Base-by-base conservation (phyloP, 345 rosid genomes). In the Euphorbia tirucalli region DNA sequence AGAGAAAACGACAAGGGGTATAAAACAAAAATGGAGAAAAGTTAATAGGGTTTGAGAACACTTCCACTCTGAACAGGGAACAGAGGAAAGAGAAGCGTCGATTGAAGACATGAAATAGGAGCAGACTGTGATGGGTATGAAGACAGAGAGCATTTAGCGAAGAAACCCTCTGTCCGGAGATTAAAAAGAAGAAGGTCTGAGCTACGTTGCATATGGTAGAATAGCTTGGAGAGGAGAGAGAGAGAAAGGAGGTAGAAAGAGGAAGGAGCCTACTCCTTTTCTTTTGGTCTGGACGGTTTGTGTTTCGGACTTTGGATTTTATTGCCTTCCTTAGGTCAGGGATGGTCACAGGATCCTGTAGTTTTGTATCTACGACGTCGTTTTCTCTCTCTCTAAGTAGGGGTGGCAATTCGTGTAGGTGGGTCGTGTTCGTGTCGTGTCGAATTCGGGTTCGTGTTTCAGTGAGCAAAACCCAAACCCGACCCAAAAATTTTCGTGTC, bases 91-190 rank as follows among this genome's bases (percentile, higher is more conserved):
- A 79, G 49, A 72, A 70, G 74, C 64, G 79, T 64, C 65, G 85
- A 85, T 56, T 75, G 91, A 81, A 94, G 96, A 87, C 98, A 91
- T 93, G 94, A 87, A 91, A 86, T n/a, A 58, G 68, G 77, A 41
- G 62, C 61, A 22, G 61, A 44, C 48, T 32, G 65, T 31, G 65
- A 80, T 72, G 50, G 62, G 49, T 25, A 50, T 56, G 70, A 71
- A 50, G 65, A 71, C 78, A 82, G 82, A 82, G 90, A 86, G 87
- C 88, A 85, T 81, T 82, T 81, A 81, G 78, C 61, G 69, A 69
- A 64, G 54, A 70, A 73, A 82, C 78, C 75, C 85, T 82, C 84
- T 82, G 86, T 71, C 60, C 58, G 78, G 59, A 1, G 25, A 21
- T 25, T 25, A 10, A 37, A 21, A 54, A 37, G 43, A 61, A 35